Evolutionary conservation across 2,329 filamentous ascomycete genomes (phyloP).

Genomic region (Aspergillus fumigatiaffinis): DNA sequence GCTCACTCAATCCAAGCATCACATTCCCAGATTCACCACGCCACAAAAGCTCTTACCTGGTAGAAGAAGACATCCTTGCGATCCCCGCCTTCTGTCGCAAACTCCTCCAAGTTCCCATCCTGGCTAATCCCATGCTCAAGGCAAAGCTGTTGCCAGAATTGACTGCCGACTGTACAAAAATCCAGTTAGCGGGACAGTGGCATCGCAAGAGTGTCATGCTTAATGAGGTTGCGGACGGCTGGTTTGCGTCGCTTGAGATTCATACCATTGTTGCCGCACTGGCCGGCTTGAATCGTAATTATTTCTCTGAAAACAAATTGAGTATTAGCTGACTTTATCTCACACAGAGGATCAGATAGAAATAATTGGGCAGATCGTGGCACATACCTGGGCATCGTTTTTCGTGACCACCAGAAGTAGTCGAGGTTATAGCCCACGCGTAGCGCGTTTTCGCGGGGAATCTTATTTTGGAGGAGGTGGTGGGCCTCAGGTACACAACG

Average conservation of each 20-base stretch:
- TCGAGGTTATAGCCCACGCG: slow-evolving; percentile 29
- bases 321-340: slow-evolving; percentile 4
- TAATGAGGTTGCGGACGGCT: slow-evolving; percentile 15
- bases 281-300: slow-evolving; percentile 97
- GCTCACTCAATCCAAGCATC: background rate
- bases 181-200: slow-evolving; percentile 28
- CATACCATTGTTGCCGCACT: slow-evolving; percentile 98
- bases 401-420: slow-evolving; percentile 22
- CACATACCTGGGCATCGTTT: slow-evolving; percentile 39
- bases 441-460: slow-evolving; percentile 34
- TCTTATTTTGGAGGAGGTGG: slow-evolving; percentile 16
- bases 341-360: background rate
- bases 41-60: slow-evolving; percentile 47
- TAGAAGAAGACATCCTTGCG: slow-evolving; percentile 99
- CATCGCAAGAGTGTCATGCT: background rate
- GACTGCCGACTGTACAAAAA: slow-evolving; percentile 69
- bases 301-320: slow-evolving; percentile 68
- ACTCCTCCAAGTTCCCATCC: slow-evolving; percentile 95
- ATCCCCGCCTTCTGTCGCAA: slow-evolving; percentile 95
- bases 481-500: slow-evolving; percentile 23
- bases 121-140: slow-evolving; percentile 97
- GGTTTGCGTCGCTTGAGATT: slow-evolving; percentile 28
- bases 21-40: background rate
- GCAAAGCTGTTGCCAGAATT: slow-evolving; percentile 99
- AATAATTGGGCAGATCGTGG: background rate